Evolutionary conservation across 176 grass and related monocot species (phyloP), one percentile per base, ranked within the genome.

Genomic region (Raddia distichophylla): DNA sequence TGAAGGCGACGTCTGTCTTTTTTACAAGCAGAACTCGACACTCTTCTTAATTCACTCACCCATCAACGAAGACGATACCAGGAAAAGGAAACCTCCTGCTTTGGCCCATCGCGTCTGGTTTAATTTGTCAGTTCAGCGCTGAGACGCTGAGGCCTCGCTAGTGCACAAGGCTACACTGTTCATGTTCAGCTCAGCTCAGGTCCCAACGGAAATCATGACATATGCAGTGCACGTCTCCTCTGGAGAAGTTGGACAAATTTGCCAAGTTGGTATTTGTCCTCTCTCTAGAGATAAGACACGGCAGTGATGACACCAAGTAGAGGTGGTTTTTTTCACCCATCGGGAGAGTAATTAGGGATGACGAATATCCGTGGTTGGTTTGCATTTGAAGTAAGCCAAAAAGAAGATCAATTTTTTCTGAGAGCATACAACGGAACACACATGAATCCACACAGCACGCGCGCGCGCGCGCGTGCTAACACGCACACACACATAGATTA

Each of bases 1-100:
- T 79, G 67, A 83, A 37, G 5, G 62, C 53, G 77, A 61, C 70
- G 62, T 6, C 47, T 44, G 53, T 48, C 80, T 74, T 51, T 50
- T 40, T 40, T 27, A 27, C n/a, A 5, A n/a, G 19, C 42, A 49
- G 17, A 50, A 15, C 48, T 67, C 22, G 16, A 42, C 69, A 58
- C 50, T 50, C 8, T 22, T 40, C 8, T 70, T 27, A 27, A 27
- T 27, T 20, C 37, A 40, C 37, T 61, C 37, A n/a, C 71, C 6
- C 35, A 2, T 5, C 20, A 9, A 43, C 40, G 34, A 64, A 6
- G 44, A 61, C 16, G 0, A 5, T 27, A 4, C 7, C 22, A 45
- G 17, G 20, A 11, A 54, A 2, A 52, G 8, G 19, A 58, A 47
- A 48, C 18, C 16, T 82, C 10, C 40, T 58, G n/a, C 8, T 13